Evolutionary conservation across 192 early-diverging fungal genomes (phyloP).

Genomic region (Cladochytrium replicatum): DNA sequence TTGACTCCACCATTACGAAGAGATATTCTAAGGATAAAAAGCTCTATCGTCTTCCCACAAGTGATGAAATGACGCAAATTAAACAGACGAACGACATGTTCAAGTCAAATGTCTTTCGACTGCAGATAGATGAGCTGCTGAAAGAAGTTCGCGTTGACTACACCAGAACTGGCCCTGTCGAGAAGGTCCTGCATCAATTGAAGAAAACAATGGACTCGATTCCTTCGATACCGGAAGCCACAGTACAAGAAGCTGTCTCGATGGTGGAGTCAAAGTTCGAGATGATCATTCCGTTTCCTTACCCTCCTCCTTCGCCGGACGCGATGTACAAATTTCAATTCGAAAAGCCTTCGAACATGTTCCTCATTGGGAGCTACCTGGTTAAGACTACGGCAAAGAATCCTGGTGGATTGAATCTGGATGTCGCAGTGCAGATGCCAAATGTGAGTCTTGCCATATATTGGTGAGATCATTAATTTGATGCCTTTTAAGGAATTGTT

Average conservation of each 20-base stretch:
- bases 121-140: slow-evolving; percentile 75
- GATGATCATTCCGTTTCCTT: slow-evolving; percentile 70
- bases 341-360: slow-evolving; percentile 58
- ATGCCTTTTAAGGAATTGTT: slow-evolving; percentile 44
- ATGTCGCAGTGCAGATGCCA: slow-evolving; percentile 90
- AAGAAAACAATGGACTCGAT: slow-evolving; percentile 60
- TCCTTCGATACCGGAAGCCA: slow-evolving; percentile 36
- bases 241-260: too few relatives aligned
- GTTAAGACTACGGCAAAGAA: slow-evolving; percentile 60
- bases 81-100: slow-evolving; percentile 73
- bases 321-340: slow-evolving; percentile 74
- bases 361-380: slow-evolving; percentile 84
- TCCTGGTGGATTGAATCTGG: slow-evolving; percentile 62
- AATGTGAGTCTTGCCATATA: slow-evolving; percentile 19
- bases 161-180: slow-evolving; percentile 44
- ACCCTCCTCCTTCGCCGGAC: slow-evolving; percentile 60
- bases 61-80: slow-evolving; percentile 73
- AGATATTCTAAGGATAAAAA: too few relatives aligned
- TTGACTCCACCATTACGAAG: too few relatives aligned
- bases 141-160: slow-evolving; percentile 55
- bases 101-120: slow-evolving; percentile 85
- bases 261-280: too few relatives aligned
- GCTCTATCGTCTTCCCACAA: too few relatives aligned
- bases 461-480: slow-evolving; percentile 7
- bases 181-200: slow-evolving; percentile 53